Percentiles rank a stretch among this genome's conserved stretches.
Conservation (phyloP, 140 eudicot genomes). For the Anethum foeniculum region DNA sequence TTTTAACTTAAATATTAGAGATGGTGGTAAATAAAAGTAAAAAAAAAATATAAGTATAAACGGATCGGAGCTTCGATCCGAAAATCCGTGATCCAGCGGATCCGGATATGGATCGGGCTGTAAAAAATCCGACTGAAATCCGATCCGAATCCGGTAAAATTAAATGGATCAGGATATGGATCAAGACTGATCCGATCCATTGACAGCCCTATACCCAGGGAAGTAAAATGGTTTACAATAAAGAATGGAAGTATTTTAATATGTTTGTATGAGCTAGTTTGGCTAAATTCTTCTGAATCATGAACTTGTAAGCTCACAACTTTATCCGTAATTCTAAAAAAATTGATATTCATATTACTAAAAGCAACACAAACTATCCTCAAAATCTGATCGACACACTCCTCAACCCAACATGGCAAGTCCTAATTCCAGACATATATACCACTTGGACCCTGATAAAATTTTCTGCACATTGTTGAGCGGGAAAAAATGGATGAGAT, state of each 20-base stretch:
- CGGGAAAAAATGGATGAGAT: constrained; percentile 1
- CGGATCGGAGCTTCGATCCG: too few species aligned
- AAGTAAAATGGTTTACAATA: neutral
- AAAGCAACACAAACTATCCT: neutral
- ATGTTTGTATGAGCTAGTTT: neutral
- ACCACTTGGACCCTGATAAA: neutral
- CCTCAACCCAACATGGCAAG: neutral
- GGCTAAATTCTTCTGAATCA: neutral
- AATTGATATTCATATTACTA: neutral
- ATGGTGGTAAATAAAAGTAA: too few species aligned
- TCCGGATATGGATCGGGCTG: too few species aligned
- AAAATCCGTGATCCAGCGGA: too few species aligned
- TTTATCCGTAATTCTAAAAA: neutral
- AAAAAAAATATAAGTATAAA: too few species aligned
- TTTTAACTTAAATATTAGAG: too few species aligned
- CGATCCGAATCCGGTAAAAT: too few species aligned
- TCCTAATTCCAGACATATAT: neutral
- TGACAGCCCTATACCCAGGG: too few species aligned
- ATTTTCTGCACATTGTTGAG: neutral
- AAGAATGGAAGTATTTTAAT: neutral
- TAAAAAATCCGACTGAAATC: too few species aligned
- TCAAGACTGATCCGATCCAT: too few species aligned
- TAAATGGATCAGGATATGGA: too few species aligned
- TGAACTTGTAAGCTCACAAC: neutral
- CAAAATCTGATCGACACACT: neutral